Conservation (phyloP, 73 alveolate genomes). For the Paramecium biaurelia region DNA sequence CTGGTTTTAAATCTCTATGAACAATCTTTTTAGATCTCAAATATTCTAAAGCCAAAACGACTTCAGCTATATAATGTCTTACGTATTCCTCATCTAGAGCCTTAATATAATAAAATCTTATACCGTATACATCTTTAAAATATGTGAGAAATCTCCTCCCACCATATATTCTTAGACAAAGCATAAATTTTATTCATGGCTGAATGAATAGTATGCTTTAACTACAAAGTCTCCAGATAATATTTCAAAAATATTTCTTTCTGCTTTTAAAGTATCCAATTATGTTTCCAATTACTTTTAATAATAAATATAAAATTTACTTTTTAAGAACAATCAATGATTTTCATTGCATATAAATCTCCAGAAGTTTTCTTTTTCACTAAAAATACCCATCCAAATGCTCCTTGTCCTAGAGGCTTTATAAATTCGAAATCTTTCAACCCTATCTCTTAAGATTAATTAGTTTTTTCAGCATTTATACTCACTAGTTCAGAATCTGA, state of each 20-base stretch:
- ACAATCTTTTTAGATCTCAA: constrained; percentile 72
- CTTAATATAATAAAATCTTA: not conserved
- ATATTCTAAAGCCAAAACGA: constrained; percentile 75
- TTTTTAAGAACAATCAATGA: constrained; percentile 68
- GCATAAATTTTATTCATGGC: constrained; percentile 54
- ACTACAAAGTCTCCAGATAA: constrained; percentile 60
- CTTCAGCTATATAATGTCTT: constrained; percentile 78
- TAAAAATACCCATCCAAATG: constrained; percentile 88
- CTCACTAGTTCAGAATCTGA: constrained; percentile 59
- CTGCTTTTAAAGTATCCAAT: constrained; percentile 56
- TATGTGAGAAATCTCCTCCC: constrained; percentile 61
- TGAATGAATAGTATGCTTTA: constrained; percentile 55
- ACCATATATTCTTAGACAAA: constrained; percentile 62
- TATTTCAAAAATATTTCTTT: constrained; percentile 56
- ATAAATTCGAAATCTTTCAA: constrained; percentile 76
- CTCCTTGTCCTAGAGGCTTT: constrained; percentile 86
- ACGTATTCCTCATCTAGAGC: constrained; percentile 70
- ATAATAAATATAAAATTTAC: not conserved
- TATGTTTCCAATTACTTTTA: not conserved
- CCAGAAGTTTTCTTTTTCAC: constrained; percentile 77
- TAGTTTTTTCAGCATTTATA: constrained; percentile 32
- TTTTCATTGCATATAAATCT: constrained; percentile 92
- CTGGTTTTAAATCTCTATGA: constrained; percentile 86
- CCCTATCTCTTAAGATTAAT: not conserved
- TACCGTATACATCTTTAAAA: constrained; percentile 52